Conservation (phyloP, 2,329 filamentous ascomycete genomes). For the Verticillium albo-atrum region DNA sequence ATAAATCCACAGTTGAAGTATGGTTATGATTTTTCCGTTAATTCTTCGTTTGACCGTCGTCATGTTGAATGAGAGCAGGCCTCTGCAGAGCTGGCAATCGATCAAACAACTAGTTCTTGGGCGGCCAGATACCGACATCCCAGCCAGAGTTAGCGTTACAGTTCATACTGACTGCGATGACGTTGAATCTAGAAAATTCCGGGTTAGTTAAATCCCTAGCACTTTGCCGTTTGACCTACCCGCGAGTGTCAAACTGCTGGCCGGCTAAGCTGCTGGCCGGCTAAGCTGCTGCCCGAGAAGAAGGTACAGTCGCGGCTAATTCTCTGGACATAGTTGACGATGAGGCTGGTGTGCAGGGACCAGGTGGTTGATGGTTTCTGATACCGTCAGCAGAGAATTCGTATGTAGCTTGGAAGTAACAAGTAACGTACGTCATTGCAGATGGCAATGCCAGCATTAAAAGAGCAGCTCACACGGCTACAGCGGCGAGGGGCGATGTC, state of each 20-base stretch:
- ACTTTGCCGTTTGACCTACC: not conserved
- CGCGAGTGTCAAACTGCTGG: not conserved
- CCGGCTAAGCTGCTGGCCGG: not conserved
- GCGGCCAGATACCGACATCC: not conserved
- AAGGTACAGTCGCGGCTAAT: not conserved
- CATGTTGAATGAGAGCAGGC: not conserved
- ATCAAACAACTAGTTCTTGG: not conserved
- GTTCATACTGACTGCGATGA: not conserved
- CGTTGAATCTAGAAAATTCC: not conserved
- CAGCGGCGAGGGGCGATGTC: constrained; percentile 3
- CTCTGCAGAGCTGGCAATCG: not conserved
- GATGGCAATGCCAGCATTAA: constrained; percentile 3
- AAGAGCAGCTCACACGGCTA: constrained; percentile 8
- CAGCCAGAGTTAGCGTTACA: not conserved
- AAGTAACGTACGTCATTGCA: constrained; percentile 6
- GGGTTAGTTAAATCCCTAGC: not conserved
- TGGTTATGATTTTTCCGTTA: too few relatives aligned
- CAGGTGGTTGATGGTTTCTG: not conserved
- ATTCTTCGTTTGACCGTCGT: not conserved
- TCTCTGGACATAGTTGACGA: not conserved
- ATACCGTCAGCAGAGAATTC: not conserved
- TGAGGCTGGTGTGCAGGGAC: not conserved
- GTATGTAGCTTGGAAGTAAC: not conserved
- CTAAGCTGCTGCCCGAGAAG: not conserved
- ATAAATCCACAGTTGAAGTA: too few relatives aligned